Percentiles rank a stretch among this genome's conserved stretches.
Evolutionary conservation across 1,284 basidiomycete species (phyloP).

Genomic region (Melampsora larici-populina): DNA sequence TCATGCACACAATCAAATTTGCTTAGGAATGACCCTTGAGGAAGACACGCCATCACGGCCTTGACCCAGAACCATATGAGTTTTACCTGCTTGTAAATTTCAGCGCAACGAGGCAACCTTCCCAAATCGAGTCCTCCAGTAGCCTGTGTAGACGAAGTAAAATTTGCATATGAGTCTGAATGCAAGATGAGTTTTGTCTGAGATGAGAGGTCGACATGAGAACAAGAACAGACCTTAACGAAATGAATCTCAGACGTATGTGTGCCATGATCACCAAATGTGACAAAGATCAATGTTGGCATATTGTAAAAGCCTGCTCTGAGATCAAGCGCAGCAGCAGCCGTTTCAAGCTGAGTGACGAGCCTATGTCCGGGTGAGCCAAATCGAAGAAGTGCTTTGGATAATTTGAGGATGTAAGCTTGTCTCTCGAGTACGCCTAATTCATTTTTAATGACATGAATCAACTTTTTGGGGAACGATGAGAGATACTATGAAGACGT

Average conservation of each 20-base stretch:
- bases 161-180: too few relatives aligned
- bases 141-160: background rate
- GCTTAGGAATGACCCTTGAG: too few relatives aligned
- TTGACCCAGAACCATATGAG: background rate
- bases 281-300: constrained; percentile 75
- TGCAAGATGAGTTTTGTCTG: constrained; percentile 61
- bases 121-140: constrained; percentile 5
- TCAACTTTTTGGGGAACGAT: background rate
- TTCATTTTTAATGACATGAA: background rate
- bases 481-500: background rate
- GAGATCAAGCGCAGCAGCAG: background rate
- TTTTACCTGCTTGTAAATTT: constrained; percentile 1
- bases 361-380: constrained; percentile 2
- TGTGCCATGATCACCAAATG: constrained; percentile 72
- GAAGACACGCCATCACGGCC: too few relatives aligned
- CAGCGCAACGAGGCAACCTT: background rate
- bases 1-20: too few relatives aligned
- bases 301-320: constrained; percentile 67
- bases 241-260: constrained; percentile 58
- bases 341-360: background rate
- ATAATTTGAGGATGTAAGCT: constrained; percentile 13
- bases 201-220: constrained; percentile 62
- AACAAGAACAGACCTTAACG: constrained; percentile 52
- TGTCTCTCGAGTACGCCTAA: background rate
- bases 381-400: background rate